phyloP scores from a whole-genome alignment of 78 protist genomes.

The Planoprotostelium fungivorum region DNA sequence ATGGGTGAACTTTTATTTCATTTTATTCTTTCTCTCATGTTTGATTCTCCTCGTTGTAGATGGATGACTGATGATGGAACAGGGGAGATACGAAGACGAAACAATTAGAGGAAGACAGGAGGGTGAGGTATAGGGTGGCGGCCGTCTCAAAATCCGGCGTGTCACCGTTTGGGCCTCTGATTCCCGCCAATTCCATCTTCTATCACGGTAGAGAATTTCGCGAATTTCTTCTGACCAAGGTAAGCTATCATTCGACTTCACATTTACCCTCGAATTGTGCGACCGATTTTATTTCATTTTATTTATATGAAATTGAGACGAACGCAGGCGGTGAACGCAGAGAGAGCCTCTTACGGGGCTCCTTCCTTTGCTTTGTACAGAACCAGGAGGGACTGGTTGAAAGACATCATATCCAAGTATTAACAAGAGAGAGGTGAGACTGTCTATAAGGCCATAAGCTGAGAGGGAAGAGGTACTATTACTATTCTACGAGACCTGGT shows the following conservation, averaged over 20 bases:
- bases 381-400: not conserved
- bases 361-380: not conserved
- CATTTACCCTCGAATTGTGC: no score
- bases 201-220: not conserved
- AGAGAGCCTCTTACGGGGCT: not conserved
- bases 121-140: not conserved
- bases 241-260: not conserved
- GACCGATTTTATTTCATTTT: no score
- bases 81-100: not conserved
- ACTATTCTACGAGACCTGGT: no score
- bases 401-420: not conserved
- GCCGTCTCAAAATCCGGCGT: not conserved
- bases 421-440: no score
- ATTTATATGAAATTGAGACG: no score
- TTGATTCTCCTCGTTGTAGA: no score
- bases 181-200: not conserved
- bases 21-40: not conserved
- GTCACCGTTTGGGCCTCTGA: not conserved
- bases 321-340: not conserved
- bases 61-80: no score
- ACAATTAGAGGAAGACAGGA: not conserved
- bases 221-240: not conserved
- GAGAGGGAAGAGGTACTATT: no score
- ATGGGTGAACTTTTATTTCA: not conserved
- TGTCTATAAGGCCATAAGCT: no score